Percentiles rank a stretch among this genome's conserved stretches.
Evolutionary conservation across 148 eudicot genomes (phyloP).

Genomic region (Nepenthes mirabilis): DNA sequence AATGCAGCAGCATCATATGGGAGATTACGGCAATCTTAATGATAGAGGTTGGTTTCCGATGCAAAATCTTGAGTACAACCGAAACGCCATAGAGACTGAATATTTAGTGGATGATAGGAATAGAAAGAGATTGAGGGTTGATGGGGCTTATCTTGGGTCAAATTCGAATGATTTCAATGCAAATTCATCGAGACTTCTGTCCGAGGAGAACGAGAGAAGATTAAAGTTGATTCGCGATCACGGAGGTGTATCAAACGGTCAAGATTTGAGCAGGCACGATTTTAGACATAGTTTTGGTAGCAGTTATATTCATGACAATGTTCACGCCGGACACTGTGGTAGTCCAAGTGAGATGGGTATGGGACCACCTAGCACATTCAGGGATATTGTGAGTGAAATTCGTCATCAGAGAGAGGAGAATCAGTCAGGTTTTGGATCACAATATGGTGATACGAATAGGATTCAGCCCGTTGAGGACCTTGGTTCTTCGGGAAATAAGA

Average conservation of each 20-base stretch:
- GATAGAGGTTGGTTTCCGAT: conserved; percentile 2
- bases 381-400: no score
- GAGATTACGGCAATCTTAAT: conserved; percentile 6
- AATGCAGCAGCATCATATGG: conserved; percentile 5
- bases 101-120: conserved; percentile 17
- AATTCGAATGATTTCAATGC: conserved; percentile 8
- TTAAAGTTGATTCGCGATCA: conserved; percentile 62
- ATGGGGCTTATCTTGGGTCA: conserved; percentile 19
- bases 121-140: conserved; percentile 56
- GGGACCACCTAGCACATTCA: no score
- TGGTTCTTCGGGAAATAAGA: no score
- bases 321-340: background rate
- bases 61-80: conserved; percentile 19
- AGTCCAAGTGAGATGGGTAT: no score
- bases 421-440: no score
- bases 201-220: conserved; percentile 34
- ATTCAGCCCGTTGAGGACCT: background rate
- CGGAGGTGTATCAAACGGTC: conserved; percentile 15
- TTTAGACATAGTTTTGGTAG: conserved; percentile 5
- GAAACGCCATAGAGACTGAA: conserved; percentile 10
- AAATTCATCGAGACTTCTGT: conserved; percentile 4
- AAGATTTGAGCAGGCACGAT: conserved; percentile 1
- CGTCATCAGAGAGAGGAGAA: no score
- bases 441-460: conserved; percentile 8
- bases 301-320: conserved; percentile 8